Conservation (phyloP, 208 protist species). For the Leishmania braziliensis region DNA sequence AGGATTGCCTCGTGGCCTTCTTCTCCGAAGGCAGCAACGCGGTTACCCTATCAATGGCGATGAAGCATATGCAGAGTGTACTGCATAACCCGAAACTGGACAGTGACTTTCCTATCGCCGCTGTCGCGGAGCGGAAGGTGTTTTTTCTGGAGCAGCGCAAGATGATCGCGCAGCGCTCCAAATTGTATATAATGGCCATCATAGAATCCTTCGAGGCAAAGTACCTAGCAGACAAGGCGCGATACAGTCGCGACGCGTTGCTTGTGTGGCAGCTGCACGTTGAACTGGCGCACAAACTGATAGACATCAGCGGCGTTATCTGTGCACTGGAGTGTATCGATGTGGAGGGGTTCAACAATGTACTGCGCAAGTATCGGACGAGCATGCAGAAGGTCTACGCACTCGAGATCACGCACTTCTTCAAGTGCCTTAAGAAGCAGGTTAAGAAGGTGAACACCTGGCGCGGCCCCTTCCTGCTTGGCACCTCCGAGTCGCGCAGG, state of each 20-base stretch:
- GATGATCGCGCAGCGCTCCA: conserved; percentile 74
- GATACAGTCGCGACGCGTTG: conserved; percentile 52
- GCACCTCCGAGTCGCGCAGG: conserved; percentile 44
- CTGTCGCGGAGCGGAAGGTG: conserved; percentile 69
- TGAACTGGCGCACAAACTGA: conserved; percentile 61
- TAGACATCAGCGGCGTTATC: conserved; percentile 68
- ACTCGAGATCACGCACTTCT: conserved; percentile 72
- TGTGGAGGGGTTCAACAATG: conserved; percentile 62
- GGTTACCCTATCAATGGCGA: conserved; percentile 54
- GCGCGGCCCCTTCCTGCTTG: conserved; percentile 57
- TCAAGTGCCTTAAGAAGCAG: conserved; percentile 65
- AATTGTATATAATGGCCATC: conserved; percentile 61
- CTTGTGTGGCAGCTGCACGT: conserved; percentile 82
- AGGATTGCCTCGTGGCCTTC: conserved; percentile 55
- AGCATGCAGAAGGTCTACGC: conserved; percentile 84
- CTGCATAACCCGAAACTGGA: conserved; percentile 69
- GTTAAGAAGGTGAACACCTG: conserved; percentile 60
- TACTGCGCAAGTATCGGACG: conserved; percentile 76
- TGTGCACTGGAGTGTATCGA: conserved; percentile 69
- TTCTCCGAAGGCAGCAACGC: conserved; percentile 77
- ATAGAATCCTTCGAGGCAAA: conserved; percentile 50
- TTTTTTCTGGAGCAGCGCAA: conserved; percentile 77
- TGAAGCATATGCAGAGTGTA: conserved; percentile 74
- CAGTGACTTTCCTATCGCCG: conserved; percentile 82
- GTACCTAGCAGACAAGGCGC: conserved; percentile 65